These are phyloP conservation scores for Sporisorium iseilematis-ciliati DNA, from an alignment of 1,284 basidiomycete species.

Conservation along the genomic window DNA sequence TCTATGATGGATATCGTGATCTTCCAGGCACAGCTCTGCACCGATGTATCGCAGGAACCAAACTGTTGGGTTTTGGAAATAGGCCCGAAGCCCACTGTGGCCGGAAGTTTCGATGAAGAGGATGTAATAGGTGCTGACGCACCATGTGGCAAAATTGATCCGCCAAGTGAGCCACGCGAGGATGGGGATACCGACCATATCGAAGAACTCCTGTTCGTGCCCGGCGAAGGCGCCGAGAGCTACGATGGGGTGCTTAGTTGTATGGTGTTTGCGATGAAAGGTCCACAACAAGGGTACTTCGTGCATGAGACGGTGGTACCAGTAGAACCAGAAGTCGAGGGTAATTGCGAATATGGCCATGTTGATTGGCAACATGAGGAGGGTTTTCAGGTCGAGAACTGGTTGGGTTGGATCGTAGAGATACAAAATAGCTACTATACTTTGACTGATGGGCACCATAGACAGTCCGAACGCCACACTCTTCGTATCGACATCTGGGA, in stretches of 20 bases:
- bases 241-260: slow-evolving; percentile 60
- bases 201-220: slow-evolving; percentile 60
- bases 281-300: slow-evolving; percentile 51
- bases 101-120: slow-evolving; percentile 45
- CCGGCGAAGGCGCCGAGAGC: slow-evolving; percentile 58
- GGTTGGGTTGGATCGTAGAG: slow-evolving; percentile 35
- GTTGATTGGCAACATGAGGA: slow-evolving; percentile 43
- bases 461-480: slow-evolving; percentile 41
- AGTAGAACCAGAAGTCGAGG: slow-evolving; percentile 65
- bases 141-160: slow-evolving; percentile 54
- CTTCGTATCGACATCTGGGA: slow-evolving; percentile 46
- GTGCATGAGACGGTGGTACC: slow-evolving; percentile 63
- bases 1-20: slow-evolving; percentile 69
- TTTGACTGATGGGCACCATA: slow-evolving; percentile 29
- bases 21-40: slow-evolving; percentile 62
- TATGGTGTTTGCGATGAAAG: slow-evolving; percentile 57
- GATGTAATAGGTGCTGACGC: slow-evolving; percentile 35
- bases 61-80: slow-evolving; percentile 58
- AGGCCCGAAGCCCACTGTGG: slow-evolving; percentile 60
- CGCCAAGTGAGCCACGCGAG: slow-evolving; percentile 50
- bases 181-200: slow-evolving; percentile 60
- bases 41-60: slow-evolving; percentile 48
- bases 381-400: slow-evolving; percentile 19
- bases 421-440: slow-evolving; percentile 32
- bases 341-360: slow-evolving; percentile 38